Percentiles rank a stretch among this genome's conserved stretches.
These are phyloP conservation scores for Lolium multiflorum DNA, from an alignment of 176 grass and related monocot genomes.

Conservation along the genomic window DNA sequence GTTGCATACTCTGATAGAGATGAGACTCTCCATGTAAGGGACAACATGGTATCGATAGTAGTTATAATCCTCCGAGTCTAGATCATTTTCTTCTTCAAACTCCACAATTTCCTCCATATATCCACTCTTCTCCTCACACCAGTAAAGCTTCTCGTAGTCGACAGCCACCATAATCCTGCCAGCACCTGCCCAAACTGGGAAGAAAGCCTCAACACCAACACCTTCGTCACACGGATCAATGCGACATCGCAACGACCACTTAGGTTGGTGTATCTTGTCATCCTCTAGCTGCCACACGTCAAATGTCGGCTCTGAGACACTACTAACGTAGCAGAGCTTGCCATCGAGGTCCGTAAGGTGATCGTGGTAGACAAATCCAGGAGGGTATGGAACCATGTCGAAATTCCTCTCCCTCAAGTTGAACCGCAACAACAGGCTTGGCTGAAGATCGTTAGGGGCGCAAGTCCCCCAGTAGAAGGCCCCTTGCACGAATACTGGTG, in stretches of 20 bases:
- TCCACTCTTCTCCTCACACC: not conserved
- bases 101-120: not conserved
- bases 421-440: conserved; percentile 12
- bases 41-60: not conserved
- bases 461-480: conserved; percentile 24
- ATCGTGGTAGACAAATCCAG: not conserved
- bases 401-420: not conserved
- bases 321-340: not conserved
- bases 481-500: not conserved
- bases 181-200: not conserved
- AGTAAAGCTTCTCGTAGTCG: not conserved
- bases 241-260: not conserved
- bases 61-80: not conserved
- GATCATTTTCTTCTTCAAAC: not conserved
- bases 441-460: not conserved
- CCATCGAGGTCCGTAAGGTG: not conserved
- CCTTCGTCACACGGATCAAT: not conserved
- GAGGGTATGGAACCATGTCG: not conserved
- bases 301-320: not conserved
- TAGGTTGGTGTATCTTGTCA: not conserved
- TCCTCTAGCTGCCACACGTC: conserved; percentile 8
- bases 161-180: not conserved
- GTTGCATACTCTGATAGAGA: not conserved
- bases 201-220: not conserved
- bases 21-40: conserved; percentile 32